phyloP scores from a whole-genome alignment of 495 filamentous ascomycete genomes.

The Staphylotrichum tortipilum region DNA sequence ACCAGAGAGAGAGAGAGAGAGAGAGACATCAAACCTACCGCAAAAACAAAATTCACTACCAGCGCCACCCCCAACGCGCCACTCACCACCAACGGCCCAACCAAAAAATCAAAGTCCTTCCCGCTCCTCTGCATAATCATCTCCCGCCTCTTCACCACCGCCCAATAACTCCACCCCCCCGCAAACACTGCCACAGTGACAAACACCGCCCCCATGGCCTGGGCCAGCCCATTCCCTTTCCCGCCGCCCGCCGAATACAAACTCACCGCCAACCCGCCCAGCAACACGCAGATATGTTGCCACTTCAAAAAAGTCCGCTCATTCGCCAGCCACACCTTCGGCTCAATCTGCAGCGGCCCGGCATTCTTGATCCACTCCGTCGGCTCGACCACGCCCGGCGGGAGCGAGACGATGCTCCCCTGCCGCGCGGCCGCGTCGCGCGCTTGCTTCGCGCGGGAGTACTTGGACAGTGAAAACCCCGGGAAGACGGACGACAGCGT shows the following conservation, averaged over 20 bases:
- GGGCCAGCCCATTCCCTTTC: slow-evolving; percentile 57
- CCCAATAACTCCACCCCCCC: slow-evolving; percentile 77
- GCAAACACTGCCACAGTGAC: slow-evolving; percentile 74
- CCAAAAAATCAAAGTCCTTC: slow-evolving; percentile 80
- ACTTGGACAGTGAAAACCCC: slow-evolving; percentile 62
- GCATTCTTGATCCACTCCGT: slow-evolving; percentile 84
- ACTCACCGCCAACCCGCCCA: slow-evolving; percentile 72
- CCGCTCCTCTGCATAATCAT: slow-evolving; percentile 81
- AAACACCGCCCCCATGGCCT: slow-evolving; percentile 69
- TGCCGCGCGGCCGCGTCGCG: slow-evolving; percentile 4
- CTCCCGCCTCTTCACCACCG: slow-evolving; percentile 62
- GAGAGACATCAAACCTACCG: slow-evolving; percentile 22
- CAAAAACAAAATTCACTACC: slow-evolving; percentile 81
- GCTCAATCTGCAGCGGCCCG: slow-evolving; percentile 82
- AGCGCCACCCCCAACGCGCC: slow-evolving; percentile 69
- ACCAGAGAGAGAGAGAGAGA: no score
- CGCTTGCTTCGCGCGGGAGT: slow-evolving; percentile 47
- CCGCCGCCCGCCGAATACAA: slow-evolving; percentile 68
- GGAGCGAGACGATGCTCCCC: slow-evolving; percentile 36
- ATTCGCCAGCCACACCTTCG: slow-evolving; percentile 97
- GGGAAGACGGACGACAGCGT: slow-evolving; percentile 56
- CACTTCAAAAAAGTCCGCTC: slow-evolving; percentile 96
- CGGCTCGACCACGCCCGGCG: slow-evolving; percentile 79
- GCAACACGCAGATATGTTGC: slow-evolving; percentile 84
- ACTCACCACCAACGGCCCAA: slow-evolving; percentile 79